Conservation (phyloP, 2,329 filamentous ascomycete species). For the Phaeosphaeria sp. region DNA sequence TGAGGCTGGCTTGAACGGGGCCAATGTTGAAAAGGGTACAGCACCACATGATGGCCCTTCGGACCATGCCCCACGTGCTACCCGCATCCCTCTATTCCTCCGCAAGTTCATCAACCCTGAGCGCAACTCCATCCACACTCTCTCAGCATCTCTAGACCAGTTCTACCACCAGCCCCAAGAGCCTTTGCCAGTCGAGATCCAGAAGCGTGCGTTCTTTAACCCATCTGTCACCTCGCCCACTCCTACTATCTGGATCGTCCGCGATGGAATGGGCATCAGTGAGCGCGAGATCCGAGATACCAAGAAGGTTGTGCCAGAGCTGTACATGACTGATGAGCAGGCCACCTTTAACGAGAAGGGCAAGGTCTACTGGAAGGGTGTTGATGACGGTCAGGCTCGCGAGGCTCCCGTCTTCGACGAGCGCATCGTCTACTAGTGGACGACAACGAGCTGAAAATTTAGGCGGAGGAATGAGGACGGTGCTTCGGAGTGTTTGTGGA, state of each 20-base stretch:
- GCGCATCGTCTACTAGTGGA: constrained; percentile 40
- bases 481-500: not conserved
- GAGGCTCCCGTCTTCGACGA: constrained; percentile 54
- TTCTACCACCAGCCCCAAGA: constrained; percentile 42
- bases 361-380: constrained; percentile 50
- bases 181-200: constrained; percentile 41
- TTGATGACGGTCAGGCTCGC: constrained; percentile 48
- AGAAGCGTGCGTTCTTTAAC: constrained; percentile 52
- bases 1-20: constrained; percentile 26
- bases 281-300: constrained; percentile 52
- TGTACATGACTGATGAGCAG: constrained; percentile 54
- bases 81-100: constrained; percentile 42
- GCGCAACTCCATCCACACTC: constrained; percentile 34
- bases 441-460: not conserved
- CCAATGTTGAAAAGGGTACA: constrained; percentile 21
- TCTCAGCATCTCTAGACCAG: constrained; percentile 39
- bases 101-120: constrained; percentile 42
- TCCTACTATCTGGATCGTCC: constrained; percentile 55
- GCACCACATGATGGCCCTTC: constrained; percentile 13
- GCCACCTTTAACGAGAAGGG: constrained; percentile 55
- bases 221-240: constrained; percentile 53
- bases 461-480: not conserved
- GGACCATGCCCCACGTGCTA: constrained; percentile 24
- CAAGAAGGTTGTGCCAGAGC: constrained; percentile 43
- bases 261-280: constrained; percentile 52